These are phyloP conservation scores for Lupinus albus DNA, from an alignment of 306 rosid genomes.

Conservation along the genomic window DNA sequence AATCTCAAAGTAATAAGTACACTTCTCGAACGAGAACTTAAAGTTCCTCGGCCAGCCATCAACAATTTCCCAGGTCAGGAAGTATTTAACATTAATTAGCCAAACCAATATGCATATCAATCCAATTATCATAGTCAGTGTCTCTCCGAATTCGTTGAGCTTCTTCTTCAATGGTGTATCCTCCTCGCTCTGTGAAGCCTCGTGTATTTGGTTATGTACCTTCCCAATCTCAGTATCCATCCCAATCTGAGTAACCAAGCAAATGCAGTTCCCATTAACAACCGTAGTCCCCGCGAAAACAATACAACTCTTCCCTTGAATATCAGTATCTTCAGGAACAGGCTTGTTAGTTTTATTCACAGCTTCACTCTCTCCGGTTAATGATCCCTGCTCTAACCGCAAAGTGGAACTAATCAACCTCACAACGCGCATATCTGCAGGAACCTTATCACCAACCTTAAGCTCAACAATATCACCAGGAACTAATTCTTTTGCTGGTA, in stretches of 20 bases:
- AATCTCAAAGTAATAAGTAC: slow-evolving; percentile 66
- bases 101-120: slow-evolving; percentile 53
- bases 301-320: slow-evolving; percentile 58
- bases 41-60: slow-evolving; percentile 58
- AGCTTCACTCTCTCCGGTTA: slow-evolving; percentile 65
- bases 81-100: slow-evolving; percentile 62
- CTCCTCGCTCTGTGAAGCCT: slow-evolving; percentile 62
- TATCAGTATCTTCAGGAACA: slow-evolving; percentile 53
- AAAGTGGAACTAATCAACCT: slow-evolving; percentile 57
- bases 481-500: slow-evolving; percentile 79
- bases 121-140: slow-evolving; percentile 54
- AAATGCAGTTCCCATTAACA: slow-evolving; percentile 72
- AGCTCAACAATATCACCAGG: slow-evolving; percentile 72
- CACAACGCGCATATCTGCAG: slow-evolving; percentile 63
- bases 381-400: slow-evolving; percentile 61
- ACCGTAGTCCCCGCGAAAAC: slow-evolving; percentile 75
- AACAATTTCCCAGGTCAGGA: slow-evolving; percentile 56
- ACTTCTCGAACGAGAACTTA: slow-evolving; percentile 62
- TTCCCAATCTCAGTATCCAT: slow-evolving; percentile 78
- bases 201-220: slow-evolving; percentile 79
- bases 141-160: slow-evolving; percentile 61
- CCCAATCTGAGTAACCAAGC: slow-evolving; percentile 72
- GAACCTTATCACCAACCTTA: slow-evolving; percentile 64
- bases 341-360: slow-evolving; percentile 53
- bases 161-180: slow-evolving; percentile 87